Percentiles rank a stretch among this genome's conserved stretches.
Evolutionary conservation across 208 protist genomes (phyloP).

Genomic region (Leishmania mexicana): DNA sequence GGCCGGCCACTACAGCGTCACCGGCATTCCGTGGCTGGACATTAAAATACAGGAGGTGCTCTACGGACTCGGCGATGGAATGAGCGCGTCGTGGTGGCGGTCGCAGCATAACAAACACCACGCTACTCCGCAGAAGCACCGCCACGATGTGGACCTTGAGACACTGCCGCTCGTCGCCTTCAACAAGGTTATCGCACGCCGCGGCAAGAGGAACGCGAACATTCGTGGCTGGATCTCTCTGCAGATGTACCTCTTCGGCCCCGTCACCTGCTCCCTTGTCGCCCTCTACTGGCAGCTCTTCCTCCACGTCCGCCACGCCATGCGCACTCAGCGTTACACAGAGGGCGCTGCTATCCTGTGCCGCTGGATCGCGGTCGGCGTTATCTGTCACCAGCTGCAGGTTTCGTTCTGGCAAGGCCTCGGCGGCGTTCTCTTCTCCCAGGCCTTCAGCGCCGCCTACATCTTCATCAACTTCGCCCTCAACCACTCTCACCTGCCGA

Average conservation of each 20-base stretch:
- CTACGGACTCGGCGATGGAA: conserved; percentile 74
- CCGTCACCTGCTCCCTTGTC: conserved; percentile 68
- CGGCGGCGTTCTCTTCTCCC: conserved; percentile 49
- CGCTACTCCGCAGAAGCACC: conserved; percentile 71
- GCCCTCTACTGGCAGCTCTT: conserved; percentile 81
- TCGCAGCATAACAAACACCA: conserved; percentile 86
- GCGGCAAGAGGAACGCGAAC: conserved; percentile 33
- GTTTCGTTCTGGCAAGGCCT: conserved; percentile 50
- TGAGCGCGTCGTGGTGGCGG: conserved; percentile 80
- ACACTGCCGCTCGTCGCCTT: conserved; percentile 86
- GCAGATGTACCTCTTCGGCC: conserved; percentile 73
- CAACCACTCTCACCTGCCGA: conserved; percentile 77
- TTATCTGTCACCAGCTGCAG: conserved; percentile 42
- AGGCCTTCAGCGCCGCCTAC: conserved; percentile 67
- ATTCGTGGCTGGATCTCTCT: conserved; percentile 65
- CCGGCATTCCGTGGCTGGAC: conserved; percentile 60
- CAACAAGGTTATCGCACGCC: conserved; percentile 56
- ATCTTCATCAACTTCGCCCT: conserved; percentile 83
- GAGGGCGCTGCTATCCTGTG: conserved; percentile 52
- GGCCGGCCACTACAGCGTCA: conserved; percentile 71
- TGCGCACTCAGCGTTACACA: conserved; percentile 59
- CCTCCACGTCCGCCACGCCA: conserved; percentile 68
- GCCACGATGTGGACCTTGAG: conserved; percentile 73
- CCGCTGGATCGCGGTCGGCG: conserved; percentile 46
- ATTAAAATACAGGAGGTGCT: conserved; percentile 67